Evolutionary conservation across 305 asterid genomes (phyloP), one percentile per base, ranked within the genome.

Genomic region (Nicotiana rustica): DNA sequence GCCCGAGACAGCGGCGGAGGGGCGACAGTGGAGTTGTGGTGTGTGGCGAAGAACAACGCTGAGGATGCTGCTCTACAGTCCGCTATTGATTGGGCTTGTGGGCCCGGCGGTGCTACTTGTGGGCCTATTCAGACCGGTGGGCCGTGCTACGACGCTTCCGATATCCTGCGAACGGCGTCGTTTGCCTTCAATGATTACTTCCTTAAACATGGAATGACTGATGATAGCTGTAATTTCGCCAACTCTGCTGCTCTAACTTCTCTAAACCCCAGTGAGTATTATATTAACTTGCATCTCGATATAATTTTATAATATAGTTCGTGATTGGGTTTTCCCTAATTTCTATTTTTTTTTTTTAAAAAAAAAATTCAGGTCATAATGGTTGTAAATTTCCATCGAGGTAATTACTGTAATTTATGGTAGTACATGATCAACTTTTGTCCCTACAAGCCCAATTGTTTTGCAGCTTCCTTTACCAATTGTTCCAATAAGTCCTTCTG

Each of bases 21-120:
- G 10, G 77, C 60, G 19, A 84, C 19, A 56, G 78, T 84, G 86
- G 91, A 92, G 87, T 88, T 93, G 25, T 95, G 98, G 98, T 95
- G 98, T 85, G 98, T 95, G 68, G 97, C 97, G 1, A 93, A 92
- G 89, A 93, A 93, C 87, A 93, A 95, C 85, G 97, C 98, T 9
- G 94, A 90, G 29, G 97, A 93, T 87, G 81, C 88, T 25, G 90
- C 94, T 15, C 92, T 95, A 33, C 95, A 92, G 88, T 71, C 92
- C 1, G 96, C 97, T 7, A 80, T 95, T 41, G 93, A 91, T 57
- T 95, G 98, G 97, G 90, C 96, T 0, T 95, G 98, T 84, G 95
- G 97, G 81, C 83, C 85, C 25, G 98, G 97, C 2, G 93, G 94
- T 13, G 95, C 94, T 31, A 89, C 90, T 77, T 95, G 97, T 77